Base-by-base conservation (phyloP, 129 eudicot species). In the Calendula officinalis region DNA sequence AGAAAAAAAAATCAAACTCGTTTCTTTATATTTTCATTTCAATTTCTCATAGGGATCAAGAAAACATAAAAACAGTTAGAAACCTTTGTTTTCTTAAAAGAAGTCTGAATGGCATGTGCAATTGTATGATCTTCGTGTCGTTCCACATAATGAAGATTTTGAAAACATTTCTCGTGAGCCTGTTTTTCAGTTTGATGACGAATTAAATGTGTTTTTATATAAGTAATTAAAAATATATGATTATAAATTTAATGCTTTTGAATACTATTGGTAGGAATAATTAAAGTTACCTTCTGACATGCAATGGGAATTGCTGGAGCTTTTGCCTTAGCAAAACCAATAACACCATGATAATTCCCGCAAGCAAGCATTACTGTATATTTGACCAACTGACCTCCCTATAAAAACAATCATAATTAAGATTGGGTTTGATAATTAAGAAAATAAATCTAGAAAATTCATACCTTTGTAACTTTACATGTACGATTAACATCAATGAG, bases 281-380 rank as follows among this genome's bases (percentile, higher is more conserved):
- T 0, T 22, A 40, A 57, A 34, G 30, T 59, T 81, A 88, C 96
- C 91, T 84, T 84, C 59, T 90, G 92, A 73, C 86, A 75, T 6
- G 97, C 97, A 51, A 75, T 72, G 7, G 83, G 79, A 59, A 82
- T 62, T 49, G 89, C 70, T 7, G 89, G 84, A 43, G 81, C 97
- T 75, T 82, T 91, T 56, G 97, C 97, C 78, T 82, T 87, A 40
- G 97, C 97, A 76, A 77, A 91, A 78, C 97, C 97, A 53, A 91
- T 74, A 32, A 87, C 88, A 36, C 97, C 97, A 56, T 87, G 78
- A 68, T 84, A 84, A 63, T 91, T 91, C 9, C 97, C 97, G 67
- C 97, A 90, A 56, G 86, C 97, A 46, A 91, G 56, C 86, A 87
- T 63, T 7, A 82, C 97, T 36, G 90, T 82, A 62, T 84, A 87